phyloP scores from a whole-genome alignment of 306 rosid species.

The Albizia julibrissin region DNA sequence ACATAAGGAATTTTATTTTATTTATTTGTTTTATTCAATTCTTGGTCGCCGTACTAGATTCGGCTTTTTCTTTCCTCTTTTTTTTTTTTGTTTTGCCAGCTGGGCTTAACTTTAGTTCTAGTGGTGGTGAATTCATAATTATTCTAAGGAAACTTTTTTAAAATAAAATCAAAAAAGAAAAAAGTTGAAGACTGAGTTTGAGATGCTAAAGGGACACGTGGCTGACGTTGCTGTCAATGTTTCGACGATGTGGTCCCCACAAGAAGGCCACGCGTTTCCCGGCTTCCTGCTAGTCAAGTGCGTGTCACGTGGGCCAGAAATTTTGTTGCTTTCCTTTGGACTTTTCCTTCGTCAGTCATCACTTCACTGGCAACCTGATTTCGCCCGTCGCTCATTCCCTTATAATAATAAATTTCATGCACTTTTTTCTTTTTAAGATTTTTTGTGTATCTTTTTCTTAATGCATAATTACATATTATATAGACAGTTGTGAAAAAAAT shows the following conservation, averaged over 20 bases:
- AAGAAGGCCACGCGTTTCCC: conserved; percentile 58
- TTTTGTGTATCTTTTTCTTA: neutral
- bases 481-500: neutral
- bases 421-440: neutral
- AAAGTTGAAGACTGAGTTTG: neutral
- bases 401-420: neutral
- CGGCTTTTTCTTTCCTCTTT: too few relatives aligned
- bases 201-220: conserved; percentile 48
- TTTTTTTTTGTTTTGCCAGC: neutral
- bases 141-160: conserved; percentile 18
- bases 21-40: neutral
- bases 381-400: conserved; percentile 19
- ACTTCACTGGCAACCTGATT: conserved; percentile 41
- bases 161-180: neutral
- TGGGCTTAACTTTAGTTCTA: neutral
- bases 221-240: conserved; percentile 39
- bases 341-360: conserved; percentile 13
- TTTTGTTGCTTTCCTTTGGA: conserved; percentile 30
- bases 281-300: conserved; percentile 49
- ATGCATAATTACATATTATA: too few relatives aligned
- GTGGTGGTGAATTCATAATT: conserved; percentile 18
- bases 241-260: conserved; percentile 55
- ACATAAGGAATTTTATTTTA: neutral
- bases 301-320: conserved; percentile 65
- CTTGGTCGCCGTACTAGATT: neutral